phyloP scores from a whole-genome alignment of 2,329 filamentous ascomycete species.

The Phaeosphaeriaceae sp. region DNA sequence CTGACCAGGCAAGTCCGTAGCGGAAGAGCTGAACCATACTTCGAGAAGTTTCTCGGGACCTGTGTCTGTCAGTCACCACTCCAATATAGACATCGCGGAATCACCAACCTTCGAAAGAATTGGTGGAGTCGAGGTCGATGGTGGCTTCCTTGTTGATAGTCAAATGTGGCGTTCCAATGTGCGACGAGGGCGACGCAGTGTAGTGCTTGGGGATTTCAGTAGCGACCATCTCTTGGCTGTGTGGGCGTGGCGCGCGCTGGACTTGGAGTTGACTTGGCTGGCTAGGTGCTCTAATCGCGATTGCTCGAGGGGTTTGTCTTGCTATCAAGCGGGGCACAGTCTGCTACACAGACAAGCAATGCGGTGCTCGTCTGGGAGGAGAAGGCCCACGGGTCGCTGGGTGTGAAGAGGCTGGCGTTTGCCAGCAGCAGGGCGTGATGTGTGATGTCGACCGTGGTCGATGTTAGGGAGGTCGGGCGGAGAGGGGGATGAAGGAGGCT shows the following conservation, averaged over 20 bases:
- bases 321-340: slow-evolving; percentile 79
- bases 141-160: slow-evolving; percentile 97
- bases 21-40: slow-evolving; percentile 93
- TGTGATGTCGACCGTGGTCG: slow-evolving; percentile 67
- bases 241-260: slow-evolving; percentile 30
- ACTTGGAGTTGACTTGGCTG: slow-evolving; percentile 14
- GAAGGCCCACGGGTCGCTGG: slow-evolving; percentile 81
- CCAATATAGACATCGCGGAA: too few species aligned
- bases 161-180: slow-evolving; percentile 82
- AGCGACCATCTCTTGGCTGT: slow-evolving; percentile 77
- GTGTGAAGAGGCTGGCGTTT: slow-evolving; percentile 76
- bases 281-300: slow-evolving; percentile 7
- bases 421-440: slow-evolving; percentile 74
- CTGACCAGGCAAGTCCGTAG: slow-evolving; percentile 72
- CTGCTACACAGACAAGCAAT: slow-evolving; percentile 97
- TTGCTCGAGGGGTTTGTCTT: slow-evolving; percentile 20
- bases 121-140: slow-evolving; percentile 89
- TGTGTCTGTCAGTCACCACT: slow-evolving; percentile 51
- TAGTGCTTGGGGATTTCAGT: slow-evolving; percentile 80
- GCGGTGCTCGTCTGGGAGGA: slow-evolving; percentile 92
- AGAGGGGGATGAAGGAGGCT: slow-evolving; percentile 82
- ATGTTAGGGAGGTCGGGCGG: slow-evolving; percentile 92
- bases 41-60: slow-evolving; percentile 97
- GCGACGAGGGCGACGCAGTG: slow-evolving; percentile 79
- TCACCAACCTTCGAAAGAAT: slow-evolving; percentile 85